Base-by-base conservation (phyloP, 73 alveolate genomes). In the Breviolum minutum region DNA sequence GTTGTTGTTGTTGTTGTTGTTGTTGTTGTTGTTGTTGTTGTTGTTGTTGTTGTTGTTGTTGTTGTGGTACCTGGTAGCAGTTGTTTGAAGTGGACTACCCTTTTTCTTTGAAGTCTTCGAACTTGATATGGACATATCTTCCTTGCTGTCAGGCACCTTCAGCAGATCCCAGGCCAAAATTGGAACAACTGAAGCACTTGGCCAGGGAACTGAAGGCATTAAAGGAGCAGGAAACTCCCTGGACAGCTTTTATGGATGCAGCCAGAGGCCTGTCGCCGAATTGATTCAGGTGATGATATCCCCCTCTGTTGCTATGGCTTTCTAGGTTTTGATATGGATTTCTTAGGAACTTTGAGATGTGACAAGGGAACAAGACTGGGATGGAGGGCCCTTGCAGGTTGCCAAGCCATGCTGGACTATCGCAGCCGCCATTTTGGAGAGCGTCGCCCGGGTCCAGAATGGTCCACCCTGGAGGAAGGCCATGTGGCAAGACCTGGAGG, bases 361-460 rank as follows among this genome's bases (percentile, higher is more conserved):
- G 54, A 40, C 54, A 40, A n/a, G n/a, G n/a, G n/a, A n/a, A 3
- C 54, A 40, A 40, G 81, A 71, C 81, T 20, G 19, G 30, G 13
- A 76, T 76, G 85, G 30, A 4, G 0, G 19, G 80, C 80, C 30
- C 85, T 4, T 6, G 6, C 69, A 80, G 73, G 92, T 73, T 83
- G 92, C 74, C 92, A 83, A 29, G 94, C 94, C 63, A 86, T 86
- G 94, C 29, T 62, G 80, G 94, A 86, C 63, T 86, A 86, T 63
- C 77, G 94, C 63, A 86, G 94, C 63, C 94, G 94, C 17, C 94
- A 86, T 79, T 86, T 86, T 63, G 97, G 97, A 11, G 87, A 70
- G 8, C 97, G 97, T 14, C 97, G 97, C 16, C 97, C 97, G 13
- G 97, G 97, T 9, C 97, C 97, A 30, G 97, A 73, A 40, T 91